Percentiles rank a stretch among this genome's conserved stretches.
These are phyloP conservation scores for Aureobasidium sp. DNA, from an alignment of 2,329 filamentous ascomycete species.

Conservation along the genomic window DNA sequence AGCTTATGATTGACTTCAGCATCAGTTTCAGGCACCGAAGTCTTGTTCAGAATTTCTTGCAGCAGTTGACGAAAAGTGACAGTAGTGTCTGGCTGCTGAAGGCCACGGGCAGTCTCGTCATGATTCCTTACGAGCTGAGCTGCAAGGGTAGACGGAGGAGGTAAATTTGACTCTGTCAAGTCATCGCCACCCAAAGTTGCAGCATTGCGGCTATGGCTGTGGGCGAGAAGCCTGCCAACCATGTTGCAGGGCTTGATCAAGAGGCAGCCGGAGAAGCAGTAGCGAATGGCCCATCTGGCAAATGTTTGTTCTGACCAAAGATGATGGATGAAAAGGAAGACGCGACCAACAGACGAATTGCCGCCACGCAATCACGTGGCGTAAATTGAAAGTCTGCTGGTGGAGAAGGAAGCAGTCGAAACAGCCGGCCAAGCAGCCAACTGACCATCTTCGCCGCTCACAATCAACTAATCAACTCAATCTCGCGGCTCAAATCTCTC, in stretches of 20 bases:
- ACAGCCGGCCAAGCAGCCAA: not conserved
- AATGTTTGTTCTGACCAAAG: not conserved
- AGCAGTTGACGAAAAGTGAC: slow-evolving; percentile 71
- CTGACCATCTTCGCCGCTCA: not conserved
- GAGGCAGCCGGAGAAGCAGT: not conserved
- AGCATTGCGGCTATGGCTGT: slow-evolving; percentile 19
- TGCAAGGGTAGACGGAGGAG: slow-evolving; percentile 71
- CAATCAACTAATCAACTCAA: too few species aligned
- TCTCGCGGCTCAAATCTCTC: too few species aligned
- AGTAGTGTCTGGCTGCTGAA: slow-evolving; percentile 12
- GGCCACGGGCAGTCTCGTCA: slow-evolving; percentile 40
- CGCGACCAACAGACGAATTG: not conserved
- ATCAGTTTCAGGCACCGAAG: slow-evolving; percentile 53
- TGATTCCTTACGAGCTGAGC: slow-evolving; percentile 80
- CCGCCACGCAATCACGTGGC: slow-evolving; percentile 3
- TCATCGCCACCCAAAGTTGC: slow-evolving; percentile 23
- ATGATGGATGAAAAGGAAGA: not conserved
- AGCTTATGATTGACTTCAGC: slow-evolving; percentile 75
- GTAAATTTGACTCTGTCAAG: slow-evolving; percentile 25
- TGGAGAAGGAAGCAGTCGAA: not conserved
- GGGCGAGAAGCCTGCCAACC: slow-evolving; percentile 18
- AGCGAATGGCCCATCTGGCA: not conserved
- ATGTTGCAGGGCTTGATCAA: slow-evolving; percentile 14
- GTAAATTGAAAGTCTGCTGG: not conserved
- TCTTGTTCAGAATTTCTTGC: slow-evolving; percentile 50